Conservation (phyloP, 2,329 filamentous ascomycete genomes). For the Botrytis sinoallii region DNA sequence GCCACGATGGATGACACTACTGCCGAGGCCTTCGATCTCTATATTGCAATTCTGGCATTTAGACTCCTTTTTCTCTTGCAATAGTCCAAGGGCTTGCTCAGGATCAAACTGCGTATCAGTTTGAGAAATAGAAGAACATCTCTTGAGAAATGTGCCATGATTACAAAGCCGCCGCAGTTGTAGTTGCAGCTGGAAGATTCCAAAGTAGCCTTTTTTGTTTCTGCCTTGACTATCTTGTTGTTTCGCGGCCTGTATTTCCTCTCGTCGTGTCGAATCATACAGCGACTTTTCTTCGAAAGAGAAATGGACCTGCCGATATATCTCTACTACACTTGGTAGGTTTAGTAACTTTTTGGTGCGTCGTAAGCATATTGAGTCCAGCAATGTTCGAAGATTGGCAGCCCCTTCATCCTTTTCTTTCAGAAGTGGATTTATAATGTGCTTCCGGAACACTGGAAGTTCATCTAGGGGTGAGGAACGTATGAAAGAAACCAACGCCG, state of each 20-base stretch:
- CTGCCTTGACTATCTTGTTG: conserved; percentile 35
- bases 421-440: conserved; percentile 27
- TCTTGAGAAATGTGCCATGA: conserved; percentile 46
- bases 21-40: background rate
- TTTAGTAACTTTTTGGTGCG: conserved; percentile 43
- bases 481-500: conserved; percentile 34
- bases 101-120: background rate
- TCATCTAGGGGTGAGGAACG: conserved; percentile 18
- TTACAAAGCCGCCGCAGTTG: conserved; percentile 50
- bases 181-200: conserved; percentile 46
- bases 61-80: background rate
- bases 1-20: background rate
- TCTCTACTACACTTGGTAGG: conserved; percentile 35
- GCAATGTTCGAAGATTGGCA: conserved; percentile 38
- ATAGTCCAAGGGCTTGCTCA: background rate
- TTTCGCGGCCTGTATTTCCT: conserved; percentile 39
- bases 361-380: conserved; percentile 43
- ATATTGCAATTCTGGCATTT: background rate
- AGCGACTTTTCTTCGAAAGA: conserved; percentile 35
- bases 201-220: conserved; percentile 33
- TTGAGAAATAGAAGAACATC: background rate
- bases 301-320: conserved; percentile 36
- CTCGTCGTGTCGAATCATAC: conserved; percentile 42
- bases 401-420: conserved; percentile 29
- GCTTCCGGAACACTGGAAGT: conserved; percentile 21